Evolutionary conservation across 2,329 filamentous ascomycete species (phyloP), one percentile per base, ranked within the genome.

Genomic region (Huntiella abstrusa): DNA sequence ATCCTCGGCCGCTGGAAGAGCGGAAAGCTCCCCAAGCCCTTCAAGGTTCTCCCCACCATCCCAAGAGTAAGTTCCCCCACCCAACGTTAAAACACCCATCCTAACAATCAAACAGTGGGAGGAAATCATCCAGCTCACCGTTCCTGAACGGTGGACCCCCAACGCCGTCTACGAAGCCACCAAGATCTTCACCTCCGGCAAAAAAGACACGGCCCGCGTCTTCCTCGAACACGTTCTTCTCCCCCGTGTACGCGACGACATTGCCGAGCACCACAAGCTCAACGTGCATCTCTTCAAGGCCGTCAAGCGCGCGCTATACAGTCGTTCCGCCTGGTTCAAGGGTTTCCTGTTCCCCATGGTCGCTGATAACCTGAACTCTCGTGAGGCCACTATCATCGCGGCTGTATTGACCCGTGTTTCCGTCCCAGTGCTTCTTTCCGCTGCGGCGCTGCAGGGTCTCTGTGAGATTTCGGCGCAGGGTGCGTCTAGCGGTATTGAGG

Each of bases 241-340:
- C 15, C 85, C 92, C 51, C 77, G 79, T 43, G 86, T 96, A n/a
- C 80, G 87, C 51, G 83, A 94, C 56, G 83, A 96, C 55, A 96
- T 98, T 51, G 78, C 80, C 58, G 86, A 98, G 62, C 86, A 79
- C 52, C 91, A 91, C 63, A 95, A 95, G 60, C 70, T 98, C 49
- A 95, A 95, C 57, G 80, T 95, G 0, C 91, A 98, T 60, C 69
- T 96, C 5, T 98, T 95, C 71, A 88, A 92, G 55, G 75, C 85
- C 0, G 68, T 98, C 48, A 95, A 95, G 64, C 94, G 94, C 60
- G 77, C 76, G 5, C 70, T 95, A 11, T 95, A 94, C 68, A 93
- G 94, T 61, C 91, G 91, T 5, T 80, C 84, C 0, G 86, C 87
- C 13, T 98, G 93, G 64, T 98, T 98, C 73, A 94, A 95, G 61